phyloP scores from a whole-genome alignment of 495 filamentous ascomycete genomes.

The Annulohypoxylon bovei region DNA sequence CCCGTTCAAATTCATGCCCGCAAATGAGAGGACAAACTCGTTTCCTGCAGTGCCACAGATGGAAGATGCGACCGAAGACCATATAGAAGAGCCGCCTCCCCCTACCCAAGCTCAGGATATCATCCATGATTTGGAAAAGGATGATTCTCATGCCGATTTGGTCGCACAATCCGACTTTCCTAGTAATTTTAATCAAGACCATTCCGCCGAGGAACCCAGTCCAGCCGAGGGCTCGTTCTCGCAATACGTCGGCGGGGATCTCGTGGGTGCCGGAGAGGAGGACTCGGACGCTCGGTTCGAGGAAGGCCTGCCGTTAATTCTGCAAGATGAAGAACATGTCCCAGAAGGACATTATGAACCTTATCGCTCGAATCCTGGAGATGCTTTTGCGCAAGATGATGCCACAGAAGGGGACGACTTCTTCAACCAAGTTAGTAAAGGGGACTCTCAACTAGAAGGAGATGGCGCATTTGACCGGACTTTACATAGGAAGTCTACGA shows the following conservation, averaged over 20 bases:
- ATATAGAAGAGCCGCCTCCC: conserved; percentile 44
- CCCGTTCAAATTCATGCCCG: conserved; percentile 64
- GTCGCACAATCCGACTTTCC: conserved; percentile 22
- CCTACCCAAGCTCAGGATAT: conserved; percentile 57
- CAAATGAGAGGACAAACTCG: conserved; percentile 67
- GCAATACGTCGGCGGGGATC: conserved; percentile 50
- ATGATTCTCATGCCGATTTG: conserved; percentile 39
- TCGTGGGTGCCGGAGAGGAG: conserved; percentile 50
- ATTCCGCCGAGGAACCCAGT: neutral
- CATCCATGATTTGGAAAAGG: conserved; percentile 51
- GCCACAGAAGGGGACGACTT: conserved; percentile 61
- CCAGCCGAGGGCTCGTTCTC: conserved; percentile 23
- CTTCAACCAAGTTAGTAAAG: conserved; percentile 54
- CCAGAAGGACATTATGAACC: conserved; percentile 11
- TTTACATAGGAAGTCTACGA: conserved; percentile 68
- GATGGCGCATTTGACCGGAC: conserved; percentile 37
- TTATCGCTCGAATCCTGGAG: conserved; percentile 24
- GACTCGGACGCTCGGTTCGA: conserved; percentile 63
- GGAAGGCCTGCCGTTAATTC: conserved; percentile 68
- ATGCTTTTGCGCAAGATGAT: conserved; percentile 54
- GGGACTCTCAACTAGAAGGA: conserved; percentile 22
- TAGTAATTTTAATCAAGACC: neutral
- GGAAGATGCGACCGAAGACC: conserved; percentile 38
- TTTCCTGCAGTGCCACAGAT: conserved; percentile 66
- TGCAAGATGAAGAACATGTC: conserved; percentile 40